phyloP scores from a whole-genome alignment of 2,329 filamentous ascomycete species.

The Colletotrichum scovillei region DNA sequence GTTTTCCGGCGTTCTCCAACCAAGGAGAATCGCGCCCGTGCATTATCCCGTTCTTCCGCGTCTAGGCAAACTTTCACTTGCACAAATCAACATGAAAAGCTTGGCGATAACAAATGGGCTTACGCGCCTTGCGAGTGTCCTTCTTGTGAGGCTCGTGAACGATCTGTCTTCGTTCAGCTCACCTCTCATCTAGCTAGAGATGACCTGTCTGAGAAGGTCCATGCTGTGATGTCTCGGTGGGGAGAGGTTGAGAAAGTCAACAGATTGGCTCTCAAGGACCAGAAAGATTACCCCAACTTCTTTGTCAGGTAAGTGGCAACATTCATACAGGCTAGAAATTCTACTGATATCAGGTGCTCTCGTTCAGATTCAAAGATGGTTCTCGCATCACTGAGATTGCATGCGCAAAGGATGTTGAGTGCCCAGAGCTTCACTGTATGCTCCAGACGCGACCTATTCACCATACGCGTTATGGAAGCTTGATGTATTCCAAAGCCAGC shows the following conservation, averaged over 20 bases:
- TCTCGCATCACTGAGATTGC: background rate
- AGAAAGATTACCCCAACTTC: background rate
- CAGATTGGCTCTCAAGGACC: background rate
- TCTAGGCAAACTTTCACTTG: background rate
- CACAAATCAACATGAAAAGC: background rate
- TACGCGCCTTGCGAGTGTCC: constrained; percentile 46
- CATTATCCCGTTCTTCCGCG: background rate
- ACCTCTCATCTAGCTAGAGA: background rate
- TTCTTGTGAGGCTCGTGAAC: constrained; percentile 44
- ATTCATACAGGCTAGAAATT: background rate
- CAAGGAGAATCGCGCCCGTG: background rate
- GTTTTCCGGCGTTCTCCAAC: constrained; percentile 23
- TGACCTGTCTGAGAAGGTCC: background rate
- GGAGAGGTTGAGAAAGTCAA: background rate
- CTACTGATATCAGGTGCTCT: background rate
- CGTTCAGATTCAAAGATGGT: constrained; percentile 1
- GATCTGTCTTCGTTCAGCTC: background rate
- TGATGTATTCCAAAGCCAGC: background rate
- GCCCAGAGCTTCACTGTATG: background rate
- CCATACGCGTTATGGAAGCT: constrained; percentile 3
- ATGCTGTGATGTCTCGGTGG: constrained; percentile 6
- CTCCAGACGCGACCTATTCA: constrained; percentile 3
- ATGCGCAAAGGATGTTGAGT: background rate
- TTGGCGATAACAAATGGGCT: background rate
- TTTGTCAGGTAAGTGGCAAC: constrained; percentile 1